Base-by-base conservation (phyloP, 225 moss, liverwort and hornwort species). In the Anthoceros angustus region DNA sequence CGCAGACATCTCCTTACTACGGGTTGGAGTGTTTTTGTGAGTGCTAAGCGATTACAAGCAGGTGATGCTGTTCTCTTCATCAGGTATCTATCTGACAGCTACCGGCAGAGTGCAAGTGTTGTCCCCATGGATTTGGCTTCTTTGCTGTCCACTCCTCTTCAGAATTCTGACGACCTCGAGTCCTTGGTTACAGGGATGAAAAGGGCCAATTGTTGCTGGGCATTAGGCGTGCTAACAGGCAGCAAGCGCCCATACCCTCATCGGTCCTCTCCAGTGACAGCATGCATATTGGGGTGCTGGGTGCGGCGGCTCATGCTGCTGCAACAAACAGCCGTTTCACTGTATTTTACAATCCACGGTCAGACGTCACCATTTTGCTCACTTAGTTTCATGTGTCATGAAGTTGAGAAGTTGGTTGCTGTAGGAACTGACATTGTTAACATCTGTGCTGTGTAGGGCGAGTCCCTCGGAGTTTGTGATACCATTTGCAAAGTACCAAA, bases 241-340 rank as follows among this genome's bases (percentile, higher is more conserved):
- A 92, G 76, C 92, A 92, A 70, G 87, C 92, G 63, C 73, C 82
- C 50, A 80, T 98, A 82, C 92, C 95, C 11, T 98, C 89, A 41
- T 92, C 89, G 41, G 89, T 98, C 62, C 75, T 98, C 25, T 91
- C 95, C 16, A 91, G 91, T 72, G 98, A 92, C 23, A 98, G 92
- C 70, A 98, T 98, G 98, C 98, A 98, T 70, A 87, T 98, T 66
- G 98, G 98, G 40, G 92, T 98, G 42, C 92, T 98, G 71, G 98
- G 92, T 66, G 92, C 98, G 70, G 98, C 98, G 16, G 92, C 81
- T 62, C 98, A 98, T 83, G 98, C 98, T 23, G 89, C 89, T 64
- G 80, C 76, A 43, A 88, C 92, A 12, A 85, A 78, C 68, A 92
- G 89, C 66, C 92, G 98, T 39, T 92, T 98, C 68, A 98, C 92